Evolutionary conservation across 73 alveolate genomes (phyloP).

Genomic region (Symbiodinium natans): DNA sequence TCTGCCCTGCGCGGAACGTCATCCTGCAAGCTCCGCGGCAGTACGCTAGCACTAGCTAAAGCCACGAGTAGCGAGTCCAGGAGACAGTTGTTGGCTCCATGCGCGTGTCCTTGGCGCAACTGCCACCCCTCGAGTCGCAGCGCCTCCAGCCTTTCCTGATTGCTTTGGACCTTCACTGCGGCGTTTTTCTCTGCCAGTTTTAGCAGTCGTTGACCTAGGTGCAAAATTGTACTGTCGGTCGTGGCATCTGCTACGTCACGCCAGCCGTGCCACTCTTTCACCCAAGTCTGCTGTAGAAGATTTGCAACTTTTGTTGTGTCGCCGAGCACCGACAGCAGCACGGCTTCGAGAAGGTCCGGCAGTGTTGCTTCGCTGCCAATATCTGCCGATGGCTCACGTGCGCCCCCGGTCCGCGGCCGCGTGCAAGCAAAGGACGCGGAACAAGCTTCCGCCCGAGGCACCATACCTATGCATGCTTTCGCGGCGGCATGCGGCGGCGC

Average conservation of each 20-base stretch:
- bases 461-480: no score
- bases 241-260: neutral
- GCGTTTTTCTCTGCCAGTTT: neutral
- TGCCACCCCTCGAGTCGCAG: neutral
- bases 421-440: no score
- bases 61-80: neutral
- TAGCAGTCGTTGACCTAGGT: neutral
- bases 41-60: no score
- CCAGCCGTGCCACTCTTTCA: slow-evolving; percentile 16
- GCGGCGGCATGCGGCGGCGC: no score
- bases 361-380: no score
- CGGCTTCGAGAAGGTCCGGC: neutral
- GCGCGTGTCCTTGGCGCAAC: neutral
- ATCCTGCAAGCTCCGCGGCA: no score
- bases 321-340: neutral
- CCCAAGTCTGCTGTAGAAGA: neutral
- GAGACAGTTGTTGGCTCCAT: slow-evolving; percentile 26
- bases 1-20: no score
- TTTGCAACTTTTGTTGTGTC: neutral
- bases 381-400: no score
- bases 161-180: neutral
- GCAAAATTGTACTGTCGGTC: neutral
- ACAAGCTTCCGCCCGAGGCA: no score
- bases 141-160: neutral
- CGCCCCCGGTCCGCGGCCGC: no score